phyloP scores from a whole-genome alignment of 805 yeast species.

The Candida germanica region DNA sequence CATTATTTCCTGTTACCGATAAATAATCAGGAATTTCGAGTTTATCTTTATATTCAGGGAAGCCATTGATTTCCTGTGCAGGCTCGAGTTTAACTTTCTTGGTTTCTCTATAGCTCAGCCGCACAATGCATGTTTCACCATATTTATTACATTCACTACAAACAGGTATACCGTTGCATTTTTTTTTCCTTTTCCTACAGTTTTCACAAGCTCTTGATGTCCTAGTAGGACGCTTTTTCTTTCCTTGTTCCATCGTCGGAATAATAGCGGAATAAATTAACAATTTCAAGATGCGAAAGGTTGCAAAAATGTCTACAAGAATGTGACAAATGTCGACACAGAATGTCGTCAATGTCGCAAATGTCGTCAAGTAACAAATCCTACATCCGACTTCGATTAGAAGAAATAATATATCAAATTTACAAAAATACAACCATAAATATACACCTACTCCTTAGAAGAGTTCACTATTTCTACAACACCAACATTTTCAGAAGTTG shows the following conservation, averaged over 20 bases:
- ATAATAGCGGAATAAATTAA: too few species aligned
- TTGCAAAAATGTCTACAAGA: too few species aligned
- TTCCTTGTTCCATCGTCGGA: slow-evolving; percentile 1
- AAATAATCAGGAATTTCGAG: slow-evolving; percentile 10
- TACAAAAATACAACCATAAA: too few species aligned
- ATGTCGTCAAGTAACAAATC: too few species aligned
- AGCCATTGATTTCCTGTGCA: too few species aligned
- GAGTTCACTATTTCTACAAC: slow-evolving; percentile 4
- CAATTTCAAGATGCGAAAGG: too few species aligned
- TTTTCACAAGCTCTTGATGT: slow-evolving; percentile 14
- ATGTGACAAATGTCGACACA: too few species aligned
- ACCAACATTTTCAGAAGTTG: not conserved
- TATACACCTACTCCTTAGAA: too few species aligned
- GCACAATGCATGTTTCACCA: slow-evolving; percentile 14
- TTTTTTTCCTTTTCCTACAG: slow-evolving; percentile 15
- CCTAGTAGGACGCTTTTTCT: slow-evolving; percentile 4
- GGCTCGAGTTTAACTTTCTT: too few species aligned
- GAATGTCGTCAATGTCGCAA: too few species aligned
- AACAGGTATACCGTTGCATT: slow-evolving; percentile 9
- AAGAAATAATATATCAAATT: too few species aligned
- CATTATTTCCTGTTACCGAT: slow-evolving; percentile 5
- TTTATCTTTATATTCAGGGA: not conserved
- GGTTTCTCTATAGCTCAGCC: slow-evolving; percentile 6
- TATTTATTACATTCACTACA: slow-evolving; percentile 15
- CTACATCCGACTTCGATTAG: too few species aligned